A percentile compares a stretch with the other conserved stretches of the same genome.
These are phyloP conservation scores for Exophiala xenobiotica DNA, from an alignment of 2,329 filamentous ascomycete species.

Conservation along the genomic window DNA sequence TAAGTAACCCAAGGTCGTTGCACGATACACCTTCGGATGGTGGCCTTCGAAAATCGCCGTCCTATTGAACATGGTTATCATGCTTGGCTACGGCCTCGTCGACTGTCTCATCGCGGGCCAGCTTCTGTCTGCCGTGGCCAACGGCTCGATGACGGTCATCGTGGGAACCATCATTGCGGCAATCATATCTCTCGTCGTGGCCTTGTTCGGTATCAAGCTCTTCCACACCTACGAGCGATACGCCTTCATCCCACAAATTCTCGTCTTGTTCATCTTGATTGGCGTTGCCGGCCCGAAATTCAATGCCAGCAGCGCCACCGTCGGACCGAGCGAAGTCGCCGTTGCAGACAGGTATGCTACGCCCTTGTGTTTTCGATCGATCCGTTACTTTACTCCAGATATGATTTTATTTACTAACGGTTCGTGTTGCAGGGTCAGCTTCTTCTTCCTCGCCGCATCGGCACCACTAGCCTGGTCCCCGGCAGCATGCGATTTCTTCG, in stretches of 20 bases:
- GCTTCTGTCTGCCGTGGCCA: conserved; percentile 43
- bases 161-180: conserved; percentile 42
- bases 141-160: conserved; percentile 39
- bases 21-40: conserved; percentile 44
- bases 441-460: conserved; percentile 12
- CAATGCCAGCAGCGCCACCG: conserved; percentile 2
- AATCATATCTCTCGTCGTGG: conserved; percentile 37
- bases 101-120: conserved; percentile 43
- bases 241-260: conserved; percentile 36
- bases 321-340: neutral
- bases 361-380: too few relatives aligned
- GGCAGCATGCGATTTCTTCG: conserved; percentile 44
- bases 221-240: conserved; percentile 46
- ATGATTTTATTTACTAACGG: conserved; percentile 1
- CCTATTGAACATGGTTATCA: conserved; percentile 43
- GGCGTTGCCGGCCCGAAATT: conserved; percentile 10
- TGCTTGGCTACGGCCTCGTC: conserved; percentile 45
- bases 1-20: neutral
- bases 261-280: conserved; percentile 12
- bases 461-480: conserved; percentile 12
- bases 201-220: conserved; percentile 42
- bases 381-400: neutral
- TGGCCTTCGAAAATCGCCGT: conserved; percentile 43
- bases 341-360: neutral
- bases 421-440: neutral